phyloP scores from a whole-genome alignment of 768 basidiomycete species.

The Mycena floridula region DNA sequence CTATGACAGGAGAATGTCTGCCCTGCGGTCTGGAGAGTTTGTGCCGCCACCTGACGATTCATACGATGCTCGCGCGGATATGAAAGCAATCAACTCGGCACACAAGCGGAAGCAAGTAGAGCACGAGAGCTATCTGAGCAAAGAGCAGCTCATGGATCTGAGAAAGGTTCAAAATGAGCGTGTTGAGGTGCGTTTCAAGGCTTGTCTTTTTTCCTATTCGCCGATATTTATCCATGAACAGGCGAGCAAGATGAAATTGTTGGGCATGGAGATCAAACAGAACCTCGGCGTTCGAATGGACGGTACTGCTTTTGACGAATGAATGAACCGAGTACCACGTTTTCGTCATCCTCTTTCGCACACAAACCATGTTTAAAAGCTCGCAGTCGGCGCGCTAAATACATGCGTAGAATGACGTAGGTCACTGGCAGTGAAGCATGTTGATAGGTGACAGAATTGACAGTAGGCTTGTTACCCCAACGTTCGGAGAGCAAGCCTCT shows the following conservation, averaged over 20 bases:
- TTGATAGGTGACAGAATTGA: too few species aligned
- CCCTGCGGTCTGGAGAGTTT: conserved; percentile 78
- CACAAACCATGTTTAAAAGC: too few species aligned
- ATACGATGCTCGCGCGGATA: conserved; percentile 82
- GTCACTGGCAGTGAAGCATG: too few species aligned
- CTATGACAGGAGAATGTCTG: conserved; percentile 80
- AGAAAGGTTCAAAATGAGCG: conserved; percentile 83
- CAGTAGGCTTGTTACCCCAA: too few species aligned
- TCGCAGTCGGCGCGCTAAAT: too few species aligned
- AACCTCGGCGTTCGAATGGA: conserved; percentile 89
- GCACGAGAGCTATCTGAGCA: conserved; percentile 67
- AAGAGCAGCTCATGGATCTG: conserved; percentile 77
- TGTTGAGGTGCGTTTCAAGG: conserved; percentile 65
- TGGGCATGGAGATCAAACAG: conserved; percentile 86
- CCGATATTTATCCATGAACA: conserved; percentile 17
- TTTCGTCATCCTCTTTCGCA: too few species aligned
- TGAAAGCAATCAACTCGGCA: conserved; percentile 65
- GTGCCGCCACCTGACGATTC: conserved; percentile 62
- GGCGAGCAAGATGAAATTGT: conserved; percentile 77
- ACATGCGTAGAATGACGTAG: too few species aligned
- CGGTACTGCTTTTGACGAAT: too few species aligned
- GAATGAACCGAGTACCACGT: too few species aligned
- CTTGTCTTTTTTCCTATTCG: not conserved
- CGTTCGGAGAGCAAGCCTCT: too few species aligned
- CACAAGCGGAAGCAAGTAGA: conserved; percentile 67